Conservation (phyloP, 768 basidiomycete genomes). For the Kondoa subrosea region DNA sequence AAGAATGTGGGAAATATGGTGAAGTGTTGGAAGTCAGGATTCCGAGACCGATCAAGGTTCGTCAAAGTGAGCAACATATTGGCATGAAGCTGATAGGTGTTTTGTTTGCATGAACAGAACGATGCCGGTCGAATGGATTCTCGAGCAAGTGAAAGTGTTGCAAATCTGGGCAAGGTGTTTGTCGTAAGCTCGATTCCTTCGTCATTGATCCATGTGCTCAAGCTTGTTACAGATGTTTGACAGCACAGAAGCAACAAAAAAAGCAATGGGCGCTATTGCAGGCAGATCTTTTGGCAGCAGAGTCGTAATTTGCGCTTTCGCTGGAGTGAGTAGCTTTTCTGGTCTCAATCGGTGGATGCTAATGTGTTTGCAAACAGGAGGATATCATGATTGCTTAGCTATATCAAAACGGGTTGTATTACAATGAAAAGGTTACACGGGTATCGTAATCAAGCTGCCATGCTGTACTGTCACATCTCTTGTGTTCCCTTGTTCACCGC, state of each 20-base stretch:
- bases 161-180: conserved; percentile 89
- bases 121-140: conserved; percentile 50
- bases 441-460: too few species aligned
- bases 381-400: conserved; percentile 4
- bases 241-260: conserved; percentile 45
- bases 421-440: neutral
- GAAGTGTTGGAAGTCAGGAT: conserved; percentile 67
- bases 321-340: neutral
- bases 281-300: conserved; percentile 40
- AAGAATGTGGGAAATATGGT: conserved; percentile 66
- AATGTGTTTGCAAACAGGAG: neutral
- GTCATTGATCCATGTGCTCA: neutral
- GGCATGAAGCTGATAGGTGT: conserved; percentile 38
- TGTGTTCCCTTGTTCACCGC: neutral
- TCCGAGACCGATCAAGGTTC: conserved; percentile 68
- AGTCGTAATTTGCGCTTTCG: conserved; percentile 20
- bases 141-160: conserved; percentile 43
- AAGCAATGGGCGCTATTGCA: conserved; percentile 69
- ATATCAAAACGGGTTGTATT: neutral
- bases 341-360: neutral
- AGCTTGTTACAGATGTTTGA: conserved; percentile 41
- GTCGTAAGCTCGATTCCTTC: conserved; percentile 35
- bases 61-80: conserved; percentile 33
- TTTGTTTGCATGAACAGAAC: conserved; percentile 40
- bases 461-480: neutral